A percentile compares a stretch with the other conserved stretches of the same genome.
Evolutionary conservation across 441 rosid species (phyloP).

Genomic region (Breynia disticha): DNA sequence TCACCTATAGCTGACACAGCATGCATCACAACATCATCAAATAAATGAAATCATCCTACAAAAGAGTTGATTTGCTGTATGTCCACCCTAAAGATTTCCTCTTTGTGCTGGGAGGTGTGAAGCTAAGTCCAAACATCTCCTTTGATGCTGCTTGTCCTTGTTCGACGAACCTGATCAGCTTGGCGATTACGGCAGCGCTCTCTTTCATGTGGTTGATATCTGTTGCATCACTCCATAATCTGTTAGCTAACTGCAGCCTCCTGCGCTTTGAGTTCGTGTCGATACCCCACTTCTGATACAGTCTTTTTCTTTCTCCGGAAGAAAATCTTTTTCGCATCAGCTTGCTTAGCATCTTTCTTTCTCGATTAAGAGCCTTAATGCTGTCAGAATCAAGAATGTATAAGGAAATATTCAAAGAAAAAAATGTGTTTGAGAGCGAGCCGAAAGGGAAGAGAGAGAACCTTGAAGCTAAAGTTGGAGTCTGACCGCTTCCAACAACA

Average conservation of each 20-base stretch:
- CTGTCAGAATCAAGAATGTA: slow-evolving; percentile 16
- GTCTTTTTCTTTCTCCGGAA: slow-evolving; percentile 47
- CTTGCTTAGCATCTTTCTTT: slow-evolving; percentile 71
- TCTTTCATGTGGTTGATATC: slow-evolving; percentile 52
- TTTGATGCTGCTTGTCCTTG: slow-evolving; percentile 67
- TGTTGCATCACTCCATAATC: slow-evolving; percentile 52
- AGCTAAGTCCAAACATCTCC: slow-evolving; percentile 84
- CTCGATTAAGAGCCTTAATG: slow-evolving; percentile 54
- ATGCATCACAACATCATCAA: not conserved
- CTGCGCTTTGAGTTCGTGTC: slow-evolving; percentile 57
- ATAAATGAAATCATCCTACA: slow-evolving; percentile 17
- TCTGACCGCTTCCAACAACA: slow-evolving; percentile 37
- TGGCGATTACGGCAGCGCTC: slow-evolving; percentile 68
- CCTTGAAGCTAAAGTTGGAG: slow-evolving; percentile 65
- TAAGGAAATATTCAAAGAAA: not conserved
- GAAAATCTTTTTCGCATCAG: slow-evolving; percentile 59
- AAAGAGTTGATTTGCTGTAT: slow-evolving; percentile 42
- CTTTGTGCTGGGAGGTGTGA: slow-evolving; percentile 45
- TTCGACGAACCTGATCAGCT: slow-evolving; percentile 63
- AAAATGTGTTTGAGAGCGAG: no score
- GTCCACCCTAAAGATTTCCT: slow-evolving; percentile 63
- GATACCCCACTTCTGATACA: slow-evolving; percentile 71
- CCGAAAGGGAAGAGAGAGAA: slow-evolving; percentile 21
- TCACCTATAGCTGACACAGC: not conserved
- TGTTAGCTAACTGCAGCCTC: slow-evolving; percentile 58